Percentiles rank a stretch among this genome's conserved stretches.
phyloP scores from a whole-genome alignment of 768 basidiomycete genomes.

The Boletellus sp. region DNA sequence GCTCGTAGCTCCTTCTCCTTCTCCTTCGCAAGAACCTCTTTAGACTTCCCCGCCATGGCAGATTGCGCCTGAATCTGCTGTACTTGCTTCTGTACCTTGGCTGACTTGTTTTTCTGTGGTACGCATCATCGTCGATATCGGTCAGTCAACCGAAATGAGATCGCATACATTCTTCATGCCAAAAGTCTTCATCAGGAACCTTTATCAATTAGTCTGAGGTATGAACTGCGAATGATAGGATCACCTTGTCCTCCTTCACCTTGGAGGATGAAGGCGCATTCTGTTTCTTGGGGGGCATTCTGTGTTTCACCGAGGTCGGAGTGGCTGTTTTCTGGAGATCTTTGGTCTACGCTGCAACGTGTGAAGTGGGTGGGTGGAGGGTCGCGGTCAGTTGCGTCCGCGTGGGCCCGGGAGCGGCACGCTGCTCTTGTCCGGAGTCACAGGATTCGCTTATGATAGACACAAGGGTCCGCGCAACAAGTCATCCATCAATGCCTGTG shows the following conservation, averaged over 20 bases:
- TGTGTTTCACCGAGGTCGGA: background rate
- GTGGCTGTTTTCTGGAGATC: background rate
- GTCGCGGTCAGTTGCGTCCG: background rate
- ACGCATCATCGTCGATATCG: constrained; percentile 7
- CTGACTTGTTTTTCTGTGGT: constrained; percentile 85
- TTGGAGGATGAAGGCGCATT: constrained; percentile 56
- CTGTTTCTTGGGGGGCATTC: constrained; percentile 83
- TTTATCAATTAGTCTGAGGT: constrained; percentile 26
- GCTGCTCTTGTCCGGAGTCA: too few relatives aligned
- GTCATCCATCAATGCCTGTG: background rate
- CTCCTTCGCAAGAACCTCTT: constrained; percentile 77
- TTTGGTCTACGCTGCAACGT: background rate
- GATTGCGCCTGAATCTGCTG: constrained; percentile 77
- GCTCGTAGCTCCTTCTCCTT: constrained; percentile 75
- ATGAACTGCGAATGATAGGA: constrained; percentile 16
- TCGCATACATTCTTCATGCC: constrained; percentile 79
- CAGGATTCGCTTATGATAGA: too few relatives aligned
- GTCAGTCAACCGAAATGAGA: constrained; percentile 2
- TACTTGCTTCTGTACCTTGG: constrained; percentile 87
- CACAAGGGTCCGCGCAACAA: too few relatives aligned
- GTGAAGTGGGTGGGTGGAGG: background rate
- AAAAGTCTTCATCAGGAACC: constrained; percentile 59
- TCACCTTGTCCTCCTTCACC: constrained; percentile 79
- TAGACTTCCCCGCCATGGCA: constrained; percentile 72
- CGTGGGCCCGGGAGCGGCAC: too few relatives aligned